Evolutionary conservation across 2,329 filamentous ascomycete genomes (phyloP).

Genomic region (Onygena corvina): DNA sequence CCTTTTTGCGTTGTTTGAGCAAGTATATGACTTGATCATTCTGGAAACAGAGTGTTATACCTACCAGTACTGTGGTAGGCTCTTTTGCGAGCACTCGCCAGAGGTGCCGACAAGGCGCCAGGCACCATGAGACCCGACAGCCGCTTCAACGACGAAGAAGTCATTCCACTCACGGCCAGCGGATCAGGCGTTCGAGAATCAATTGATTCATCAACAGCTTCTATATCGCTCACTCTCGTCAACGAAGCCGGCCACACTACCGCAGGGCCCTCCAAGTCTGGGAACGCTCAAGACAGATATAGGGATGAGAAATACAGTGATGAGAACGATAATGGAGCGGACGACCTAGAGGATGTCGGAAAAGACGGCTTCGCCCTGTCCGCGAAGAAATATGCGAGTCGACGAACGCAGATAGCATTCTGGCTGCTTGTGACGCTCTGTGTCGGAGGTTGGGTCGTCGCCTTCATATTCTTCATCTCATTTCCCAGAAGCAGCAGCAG

Average conservation of each 20-base stretch:
- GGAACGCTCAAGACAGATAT: not conserved
- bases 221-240: constrained; percentile 14
- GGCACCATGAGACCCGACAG: constrained; percentile 13
- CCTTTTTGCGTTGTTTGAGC: not conserved
- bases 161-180: constrained; percentile 13
- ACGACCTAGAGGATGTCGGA: constrained; percentile 18
- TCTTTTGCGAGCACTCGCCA: not conserved
- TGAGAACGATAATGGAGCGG: constrained; percentile 12
- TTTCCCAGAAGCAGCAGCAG: constrained; percentile 16
- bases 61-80: not conserved
- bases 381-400: constrained; percentile 13
- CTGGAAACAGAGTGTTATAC: too few species aligned
- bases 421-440: constrained; percentile 33
- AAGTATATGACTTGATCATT: not conserved
- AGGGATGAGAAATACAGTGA: constrained; percentile 22
- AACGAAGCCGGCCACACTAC: constrained; percentile 8
- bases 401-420: constrained; percentile 23
- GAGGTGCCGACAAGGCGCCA: not conserved
- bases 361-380: constrained; percentile 16
- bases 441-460: constrained; percentile 35
- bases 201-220: constrained; percentile 17
- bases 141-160: constrained; percentile 13
- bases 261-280: not conserved
- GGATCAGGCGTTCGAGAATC: constrained; percentile 10
- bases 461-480: constrained; percentile 34